phyloP scores from a whole-genome alignment of 192 early-diverging fungal genomes.

The Lobosporangium transversale region DNA sequence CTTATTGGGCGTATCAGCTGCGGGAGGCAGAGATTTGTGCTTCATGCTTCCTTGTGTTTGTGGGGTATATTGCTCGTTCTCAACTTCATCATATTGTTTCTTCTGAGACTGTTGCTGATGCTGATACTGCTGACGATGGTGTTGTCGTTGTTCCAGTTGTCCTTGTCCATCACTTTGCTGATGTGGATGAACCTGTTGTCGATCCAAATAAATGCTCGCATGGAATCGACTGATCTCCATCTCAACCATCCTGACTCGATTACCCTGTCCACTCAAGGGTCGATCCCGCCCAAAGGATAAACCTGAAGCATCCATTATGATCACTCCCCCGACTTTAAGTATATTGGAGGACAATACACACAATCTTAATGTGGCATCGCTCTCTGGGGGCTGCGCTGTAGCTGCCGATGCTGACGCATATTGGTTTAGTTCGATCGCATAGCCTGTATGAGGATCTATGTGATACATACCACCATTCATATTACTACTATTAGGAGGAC shows the following conservation, averaged over 20 bases:
- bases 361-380: constrained; percentile 60
- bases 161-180: background rate
- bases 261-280: constrained; percentile 53
- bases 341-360: constrained; percentile 67
- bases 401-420: background rate
- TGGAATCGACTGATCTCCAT: constrained; percentile 74
- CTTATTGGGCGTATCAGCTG: too few species aligned
- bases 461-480: constrained; percentile 10
- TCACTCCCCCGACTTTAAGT: constrained; percentile 54
- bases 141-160: background rate
- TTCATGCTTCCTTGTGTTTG: too few species aligned
- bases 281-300: constrained; percentile 71
- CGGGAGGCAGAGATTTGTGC: too few species aligned
- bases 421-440: constrained; percentile 1
- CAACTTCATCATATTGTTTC: too few species aligned
- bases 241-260: constrained; percentile 68
- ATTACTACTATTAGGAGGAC: background rate
- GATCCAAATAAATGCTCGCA: constrained; percentile 63
- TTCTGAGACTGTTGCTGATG: too few species aligned
- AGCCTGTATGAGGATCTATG: constrained; percentile 29
- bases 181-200: constrained; percentile 14
- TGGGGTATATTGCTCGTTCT: too few species aligned
- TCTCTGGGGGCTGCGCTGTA: constrained; percentile 42
- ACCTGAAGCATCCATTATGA: constrained; percentile 64
- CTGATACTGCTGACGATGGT: too few species aligned